A percentile compares a stretch with the other conserved stretches of the same genome.
Evolutionary conservation across 1,139 yeast species (phyloP).

Genomic region (Pichia norvegensis): DNA sequence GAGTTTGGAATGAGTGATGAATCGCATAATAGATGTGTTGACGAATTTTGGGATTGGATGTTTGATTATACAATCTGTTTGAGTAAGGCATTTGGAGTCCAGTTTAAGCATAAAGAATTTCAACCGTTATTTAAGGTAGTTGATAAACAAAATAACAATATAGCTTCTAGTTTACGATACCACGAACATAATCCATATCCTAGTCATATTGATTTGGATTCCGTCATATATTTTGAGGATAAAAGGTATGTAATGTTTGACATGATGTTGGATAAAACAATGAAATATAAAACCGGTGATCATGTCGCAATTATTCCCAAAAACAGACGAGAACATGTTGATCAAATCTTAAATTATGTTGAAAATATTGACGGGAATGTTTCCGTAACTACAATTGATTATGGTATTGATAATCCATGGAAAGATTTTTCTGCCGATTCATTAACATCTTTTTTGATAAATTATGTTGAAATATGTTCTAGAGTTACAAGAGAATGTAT

Average conservation of each 20-base stretch:
- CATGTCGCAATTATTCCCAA: slow-evolving; percentile 93
- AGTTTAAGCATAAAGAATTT: slow-evolving; percentile 36
- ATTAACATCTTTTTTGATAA: slow-evolving; percentile 70
- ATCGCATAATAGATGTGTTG: slow-evolving; percentile 85
- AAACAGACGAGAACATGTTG: slow-evolving; percentile 65
- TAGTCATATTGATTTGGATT: slow-evolving; percentile 58
- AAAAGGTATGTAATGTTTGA: slow-evolving; percentile 61
- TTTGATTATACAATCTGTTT: slow-evolving; percentile 60
- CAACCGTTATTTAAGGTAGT: slow-evolving; percentile 2
- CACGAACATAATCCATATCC: slow-evolving; percentile 74
- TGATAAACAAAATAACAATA: slow-evolving; percentile 35
- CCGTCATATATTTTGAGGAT: slow-evolving; percentile 38
- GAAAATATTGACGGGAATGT: not conserved
- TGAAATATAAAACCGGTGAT: slow-evolving; percentile 89
- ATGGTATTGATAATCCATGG: slow-evolving; percentile 3
- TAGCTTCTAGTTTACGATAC: slow-evolving; percentile 48
- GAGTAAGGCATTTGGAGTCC: slow-evolving; percentile 15
- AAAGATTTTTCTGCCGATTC: slow-evolving; percentile 26
- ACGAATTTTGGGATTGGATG: slow-evolving; percentile 87
- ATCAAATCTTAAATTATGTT: slow-evolving; percentile 39
- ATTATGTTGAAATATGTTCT: slow-evolving; percentile 83
- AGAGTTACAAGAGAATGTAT: slow-evolving; percentile 82
- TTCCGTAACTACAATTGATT: not conserved
- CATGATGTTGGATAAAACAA: slow-evolving; percentile 61
- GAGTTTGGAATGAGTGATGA: slow-evolving; percentile 86